Base-by-base conservation (phyloP, 257 asterid genomes). In the Gardenia jasminoides region DNA sequence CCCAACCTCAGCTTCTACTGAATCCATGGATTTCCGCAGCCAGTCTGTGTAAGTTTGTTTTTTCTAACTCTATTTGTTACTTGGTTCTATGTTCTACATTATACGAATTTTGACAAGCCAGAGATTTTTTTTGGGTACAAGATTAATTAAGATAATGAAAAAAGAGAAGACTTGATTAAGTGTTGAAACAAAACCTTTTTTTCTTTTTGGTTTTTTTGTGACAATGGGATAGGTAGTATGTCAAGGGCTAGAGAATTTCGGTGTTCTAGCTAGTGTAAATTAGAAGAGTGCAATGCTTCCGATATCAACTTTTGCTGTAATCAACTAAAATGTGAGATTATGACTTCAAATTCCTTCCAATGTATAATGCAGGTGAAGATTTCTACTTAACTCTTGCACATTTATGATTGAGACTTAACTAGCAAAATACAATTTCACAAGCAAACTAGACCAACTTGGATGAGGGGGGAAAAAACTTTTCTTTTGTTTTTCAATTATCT, bases 1-100 rank as follows among this genome's bases (percentile, higher is more conserved):
- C 20, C 59, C 80, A 28, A 36, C 33, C 28, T 64, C 80, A 65
- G 16, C 71, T 75, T 41, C 58, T 41, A n/a, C 61, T 43, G 61
- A 46, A 65, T 76, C 50, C 64, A 41, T 8, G 10, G 43, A 24
- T 76, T 28, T 64, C 2, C 65, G 10, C 33, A 20, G 1, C 28
- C 65, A 76, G 3, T 30, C 80, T 20, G 20, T 30, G 80, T 76
- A 76, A 65, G 73, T 75, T 41, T 58, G 2, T 0, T 0, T 22
- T 74, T 58, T 33, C 7, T 46, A n/a, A 7, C 28, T 44, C 46
- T 67, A 10, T 13, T 12, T 48, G 33, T 73, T 54, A 12, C 2
- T 8, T 33, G n/a, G 3, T 67, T 33, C n/a, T 56, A 56, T 6
- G 11, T 56, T 4, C 6, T 36, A 36, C 3, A 36, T 5, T 56